These are phyloP conservation scores for Cetraspora pellucida DNA, from an alignment of 192 early-diverging fungal species.

Conservation along the genomic window DNA sequence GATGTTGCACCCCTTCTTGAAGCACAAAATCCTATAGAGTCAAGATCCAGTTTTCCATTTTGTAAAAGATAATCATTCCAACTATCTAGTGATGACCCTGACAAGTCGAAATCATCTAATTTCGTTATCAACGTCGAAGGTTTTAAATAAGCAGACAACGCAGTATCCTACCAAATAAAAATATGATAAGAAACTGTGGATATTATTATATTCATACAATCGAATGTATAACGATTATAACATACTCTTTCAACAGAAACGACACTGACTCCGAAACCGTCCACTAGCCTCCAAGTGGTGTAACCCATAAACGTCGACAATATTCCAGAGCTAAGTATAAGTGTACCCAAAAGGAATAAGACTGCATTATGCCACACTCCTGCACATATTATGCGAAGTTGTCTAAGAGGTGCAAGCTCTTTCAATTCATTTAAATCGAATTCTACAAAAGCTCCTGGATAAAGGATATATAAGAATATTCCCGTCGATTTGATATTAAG, in stretches of 20 bases:
- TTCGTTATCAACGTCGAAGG: constrained; percentile 46
- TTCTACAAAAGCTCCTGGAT: constrained; percentile 80
- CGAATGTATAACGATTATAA: neutral
- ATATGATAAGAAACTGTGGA: neutral
- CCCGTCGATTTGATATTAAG: constrained; percentile 64
- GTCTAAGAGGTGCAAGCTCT: constrained; percentile 46
- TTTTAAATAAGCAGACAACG: constrained; percentile 49
- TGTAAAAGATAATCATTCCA: constrained; percentile 37
- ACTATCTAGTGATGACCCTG: constrained; percentile 39
- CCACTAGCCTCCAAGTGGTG: constrained; percentile 56
- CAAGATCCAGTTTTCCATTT: neutral
- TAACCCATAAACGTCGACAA: constrained; percentile 42
- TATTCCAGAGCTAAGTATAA: constrained; percentile 50
- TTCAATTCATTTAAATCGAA: constrained; percentile 50
- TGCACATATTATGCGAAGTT: constrained; percentile 68
- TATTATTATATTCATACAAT: neutral
- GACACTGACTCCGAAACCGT: constrained; percentile 57
- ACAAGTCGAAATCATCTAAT: constrained; percentile 47
- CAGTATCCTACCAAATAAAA: constrained; percentile 43
- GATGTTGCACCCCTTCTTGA: constrained; percentile 29
- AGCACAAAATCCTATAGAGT: constrained; percentile 40
- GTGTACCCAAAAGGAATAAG: constrained; percentile 46
- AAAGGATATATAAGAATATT: constrained; percentile 67
- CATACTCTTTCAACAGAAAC: constrained; percentile 54
- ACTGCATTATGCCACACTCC: constrained; percentile 77